Evolutionary conservation across 169 alveolate genomes (phyloP).

Genomic region (Perkinsus chesapeaki): DNA sequence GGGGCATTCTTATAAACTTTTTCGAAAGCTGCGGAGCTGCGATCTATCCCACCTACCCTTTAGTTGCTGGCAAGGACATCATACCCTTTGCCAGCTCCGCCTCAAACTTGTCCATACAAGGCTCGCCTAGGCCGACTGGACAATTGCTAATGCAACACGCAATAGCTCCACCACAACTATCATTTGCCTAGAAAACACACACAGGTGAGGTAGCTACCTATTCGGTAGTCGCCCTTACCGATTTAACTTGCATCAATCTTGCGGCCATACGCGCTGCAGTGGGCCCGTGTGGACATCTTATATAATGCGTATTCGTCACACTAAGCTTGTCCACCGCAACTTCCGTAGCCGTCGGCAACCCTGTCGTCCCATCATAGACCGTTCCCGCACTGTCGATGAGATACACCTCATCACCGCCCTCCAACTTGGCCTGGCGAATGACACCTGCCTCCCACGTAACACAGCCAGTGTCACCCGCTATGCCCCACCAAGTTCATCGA

Average conservation of each 20-base stretch:
- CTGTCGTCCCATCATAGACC: not conserved
- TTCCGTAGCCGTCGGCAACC: not conserved
- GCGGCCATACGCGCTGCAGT: conserved; percentile 44
- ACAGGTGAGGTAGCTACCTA: not conserved
- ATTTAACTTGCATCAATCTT: conserved; percentile 16
- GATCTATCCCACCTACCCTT: conserved; percentile 32
- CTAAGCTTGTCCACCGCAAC: not conserved
- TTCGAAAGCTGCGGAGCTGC: too few relatives aligned
- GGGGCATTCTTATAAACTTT: too few relatives aligned
- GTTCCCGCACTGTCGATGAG: conserved; percentile 9
- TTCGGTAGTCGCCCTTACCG: not conserved
- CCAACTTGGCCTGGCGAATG: conserved; percentile 6
- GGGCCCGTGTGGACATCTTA: conserved; percentile 49
- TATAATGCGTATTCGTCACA: conserved; percentile 13
- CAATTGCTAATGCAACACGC: conserved; percentile 33
- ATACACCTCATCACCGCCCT: not conserved
- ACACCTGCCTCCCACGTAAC: conserved; percentile 28
- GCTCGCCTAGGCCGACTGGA: conserved; percentile 61
- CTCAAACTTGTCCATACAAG: conserved; percentile 53
- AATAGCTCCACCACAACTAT: conserved; percentile 38
- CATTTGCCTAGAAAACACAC: not conserved
- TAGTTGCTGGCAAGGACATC: conserved; percentile 57
- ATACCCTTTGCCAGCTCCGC: conserved; percentile 59
- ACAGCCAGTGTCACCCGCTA: not conserved
- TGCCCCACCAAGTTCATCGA: conserved; percentile 7